Evolutionary conservation across 2,329 filamentous ascomycete genomes (phyloP), one percentile per base, ranked within the genome.

Genomic region (Botrytis byssoidea): DNA sequence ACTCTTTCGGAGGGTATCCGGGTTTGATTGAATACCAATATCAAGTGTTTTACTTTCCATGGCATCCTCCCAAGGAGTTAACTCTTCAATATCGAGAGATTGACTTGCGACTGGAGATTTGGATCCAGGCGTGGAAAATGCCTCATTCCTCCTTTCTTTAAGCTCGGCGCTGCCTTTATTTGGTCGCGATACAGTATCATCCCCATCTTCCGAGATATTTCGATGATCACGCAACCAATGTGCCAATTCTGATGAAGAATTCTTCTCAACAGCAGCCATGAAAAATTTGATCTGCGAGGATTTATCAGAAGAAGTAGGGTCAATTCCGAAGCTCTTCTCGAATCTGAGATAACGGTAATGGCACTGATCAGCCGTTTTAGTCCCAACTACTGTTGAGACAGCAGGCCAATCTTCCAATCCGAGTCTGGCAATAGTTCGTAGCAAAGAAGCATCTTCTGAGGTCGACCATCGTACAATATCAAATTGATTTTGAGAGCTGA

Each of bases 261-360:
- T 40, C 9, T 42, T 65, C 16, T 46, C 63, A 29, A 65, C 10
- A 65, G 63, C 40, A 42, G 37, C 25, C 37, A 46, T 65, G 42
- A 46, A 42, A 12, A 42, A 12, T 1, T 29, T 46, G 14, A 46
- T 42, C 42, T 65, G 63, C 29, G 40, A 65, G 32, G 42, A 29
- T n/a, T 65, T 65, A n/a, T 42, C 29, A 29, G 25, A 32, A 46
- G 63, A 65, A 16, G 63, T 65, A 35, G 63, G 63, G 42, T 65
- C 63, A 16, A 65, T 65, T 42, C 63, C 63, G 8, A 65, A 65
- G 20, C 63, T 65, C 25, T 65, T 65, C 29, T 65, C 40, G 14
- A 65, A 65, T 65, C 22, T 65, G 42, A 65, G 63, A 65, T 65
- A 65, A 29, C 63, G 63, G 25, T 65, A 20, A 14, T 65, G 63